Evolutionary conservation across 2,329 filamentous ascomycete genomes (phyloP).

Genomic region (Apiospora hydei): DNA sequence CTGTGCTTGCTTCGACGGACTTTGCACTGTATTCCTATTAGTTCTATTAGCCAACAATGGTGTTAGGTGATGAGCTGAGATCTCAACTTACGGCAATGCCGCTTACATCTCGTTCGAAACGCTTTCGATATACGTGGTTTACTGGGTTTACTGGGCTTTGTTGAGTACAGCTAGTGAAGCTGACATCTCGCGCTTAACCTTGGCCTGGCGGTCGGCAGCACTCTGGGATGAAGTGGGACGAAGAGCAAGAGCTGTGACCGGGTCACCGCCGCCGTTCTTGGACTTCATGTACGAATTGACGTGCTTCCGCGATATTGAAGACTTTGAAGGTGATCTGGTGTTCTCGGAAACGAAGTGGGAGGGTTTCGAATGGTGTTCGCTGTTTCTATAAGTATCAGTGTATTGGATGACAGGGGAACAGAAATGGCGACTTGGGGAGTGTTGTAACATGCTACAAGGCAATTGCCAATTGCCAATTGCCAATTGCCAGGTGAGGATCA

Average conservation of each 20-base stretch:
- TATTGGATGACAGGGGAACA: too few species aligned
- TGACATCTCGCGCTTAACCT: neutral
- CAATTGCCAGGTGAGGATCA: too few species aligned
- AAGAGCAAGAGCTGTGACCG: conserved; percentile 28
- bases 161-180: neutral
- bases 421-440: too few species aligned
- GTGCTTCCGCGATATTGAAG: neutral
- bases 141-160: neutral
- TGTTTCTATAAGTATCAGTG: too few species aligned
- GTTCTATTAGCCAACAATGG: too few species aligned
- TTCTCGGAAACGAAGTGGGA: neutral
- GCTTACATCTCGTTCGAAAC: neutral
- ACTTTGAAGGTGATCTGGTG: neutral
- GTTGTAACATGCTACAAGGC: too few species aligned
- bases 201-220: neutral
- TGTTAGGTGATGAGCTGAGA: too few species aligned
- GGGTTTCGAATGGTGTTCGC: neutral
- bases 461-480: too few species aligned
- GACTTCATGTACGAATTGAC: conserved; percentile 27
- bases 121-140: too few species aligned
- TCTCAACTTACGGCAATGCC: too few species aligned
- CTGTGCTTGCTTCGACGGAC: too few species aligned
- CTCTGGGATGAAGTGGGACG: conserved; percentile 20
- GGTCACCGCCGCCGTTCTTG: conserved; percentile 28
- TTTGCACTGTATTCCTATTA: too few species aligned